Conservation (phyloP, 176 grass and related monocot species). For the Neostapfia colusana region DNA sequence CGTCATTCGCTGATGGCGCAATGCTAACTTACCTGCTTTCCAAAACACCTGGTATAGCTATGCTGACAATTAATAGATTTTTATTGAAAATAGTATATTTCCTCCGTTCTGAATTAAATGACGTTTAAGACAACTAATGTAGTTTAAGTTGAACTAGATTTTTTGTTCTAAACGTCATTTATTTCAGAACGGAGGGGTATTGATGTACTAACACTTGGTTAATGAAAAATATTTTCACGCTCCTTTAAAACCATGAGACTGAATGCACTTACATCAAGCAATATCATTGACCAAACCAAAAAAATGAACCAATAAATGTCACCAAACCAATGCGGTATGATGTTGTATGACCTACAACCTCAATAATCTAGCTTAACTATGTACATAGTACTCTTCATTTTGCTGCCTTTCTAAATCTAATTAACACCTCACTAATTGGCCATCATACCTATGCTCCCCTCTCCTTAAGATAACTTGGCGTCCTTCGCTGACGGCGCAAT, state of each 20-base stretch:
- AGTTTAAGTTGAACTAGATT: too few relatives aligned
- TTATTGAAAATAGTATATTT: too few relatives aligned
- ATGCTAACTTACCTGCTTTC: too few relatives aligned
- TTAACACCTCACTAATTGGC: neutral
- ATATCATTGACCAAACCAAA: conserved; percentile 2
- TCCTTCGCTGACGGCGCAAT: conserved; percentile 40
- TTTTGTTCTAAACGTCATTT: too few relatives aligned
- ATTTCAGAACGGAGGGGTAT: too few relatives aligned
- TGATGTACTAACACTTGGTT: too few relatives aligned
- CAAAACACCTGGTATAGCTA: too few relatives aligned
- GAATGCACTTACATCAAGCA: conserved; percentile 1
- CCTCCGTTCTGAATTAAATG: too few relatives aligned
- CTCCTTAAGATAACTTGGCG: conserved; percentile 40
- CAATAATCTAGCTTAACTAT: conserved; percentile 40
- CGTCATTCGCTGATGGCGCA: conserved; percentile 38
- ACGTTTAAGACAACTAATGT: too few relatives aligned
- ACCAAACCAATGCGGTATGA: conserved; percentile 33
- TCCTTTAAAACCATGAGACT: neutral
- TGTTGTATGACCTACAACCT: neutral
- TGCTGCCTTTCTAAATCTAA: neutral
- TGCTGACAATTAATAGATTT: too few relatives aligned
- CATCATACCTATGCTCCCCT: conserved; percentile 42
- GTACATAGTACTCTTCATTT: conserved; percentile 18
- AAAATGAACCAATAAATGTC: neutral
- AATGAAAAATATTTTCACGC: neutral